Evolutionary conservation across 2,329 filamentous ascomycete species (phyloP), one percentile per base, ranked within the genome.

Genomic region (Aspergillaceae sp.): DNA sequence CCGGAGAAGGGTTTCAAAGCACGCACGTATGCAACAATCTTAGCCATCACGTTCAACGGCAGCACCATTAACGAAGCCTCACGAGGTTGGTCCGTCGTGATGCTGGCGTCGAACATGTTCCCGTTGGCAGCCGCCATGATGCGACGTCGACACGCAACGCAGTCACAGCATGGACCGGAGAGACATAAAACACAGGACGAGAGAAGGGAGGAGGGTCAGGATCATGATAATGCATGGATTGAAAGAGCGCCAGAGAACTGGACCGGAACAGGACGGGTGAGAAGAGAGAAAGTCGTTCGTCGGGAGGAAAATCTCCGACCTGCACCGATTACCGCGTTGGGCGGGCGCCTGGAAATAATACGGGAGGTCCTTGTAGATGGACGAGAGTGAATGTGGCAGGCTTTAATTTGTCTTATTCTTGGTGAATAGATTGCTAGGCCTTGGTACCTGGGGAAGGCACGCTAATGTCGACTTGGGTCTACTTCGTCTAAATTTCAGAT

Each of bases 11-110:
- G 2, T 29, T 38, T 27, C 2, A 37, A 27, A 43, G 36, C 42
- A 53, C 74, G 55, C 67, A 78, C 75, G 58, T 76, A 69, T 40
- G 74, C 70, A 43, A 82, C 66, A 47, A 82, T 80, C 48, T 74
- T 65, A 30, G 74, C 76, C 49, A 83, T 71, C 37, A 82, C 63
- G 53, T 81, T 79, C 56, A 83, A 62, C 8, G 79, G 79, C 6
- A 82, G 67, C 26, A 58, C 54, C 57, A 68, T 57, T 49, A 71
- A 47, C 41, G 61, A 62, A 4, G 56, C 52, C 33, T 57, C 58
- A 27, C 55, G 51, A 40, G 63, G 62, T 27, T 44, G 54, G 43
- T 67, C 60, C 10, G 51, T 52, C 29, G 50, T 50, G 51, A 68
- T 56, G 51, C 53, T 64, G 48, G 61, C 62, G 41, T 61, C 63